Conservation (phyloP, 306 rosid species). For the Mimosa pudica region DNA sequence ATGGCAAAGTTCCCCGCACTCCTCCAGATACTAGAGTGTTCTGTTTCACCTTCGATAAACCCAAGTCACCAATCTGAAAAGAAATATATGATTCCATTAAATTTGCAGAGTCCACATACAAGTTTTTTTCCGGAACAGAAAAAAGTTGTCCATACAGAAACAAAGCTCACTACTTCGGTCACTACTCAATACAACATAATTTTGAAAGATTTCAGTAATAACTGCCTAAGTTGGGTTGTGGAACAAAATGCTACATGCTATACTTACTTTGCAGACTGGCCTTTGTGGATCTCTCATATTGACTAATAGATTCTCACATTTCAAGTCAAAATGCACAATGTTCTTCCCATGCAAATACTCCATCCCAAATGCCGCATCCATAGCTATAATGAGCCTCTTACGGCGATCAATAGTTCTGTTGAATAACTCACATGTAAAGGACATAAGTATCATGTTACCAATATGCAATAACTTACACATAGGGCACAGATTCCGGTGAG, state of each 20-base stretch:
- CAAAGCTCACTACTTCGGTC: neutral
- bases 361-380: constrained; percentile 99
- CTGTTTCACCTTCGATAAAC: constrained; percentile 95
- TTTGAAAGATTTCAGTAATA: constrained; percentile 2
- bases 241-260: neutral
- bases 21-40: constrained; percentile 98
- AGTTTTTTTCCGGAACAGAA: neutral
- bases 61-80: constrained; percentile 95
- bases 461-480: constrained; percentile 19
- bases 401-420: constrained; percentile 97
- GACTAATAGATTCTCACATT: constrained; percentile 93
- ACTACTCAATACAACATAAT: neutral
- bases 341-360: constrained; percentile 96
- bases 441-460: constrained; percentile 23
- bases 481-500: constrained; percentile 18
- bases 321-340: constrained; percentile 98
- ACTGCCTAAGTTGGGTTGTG: neutral
- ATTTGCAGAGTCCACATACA: constrained; percentile 33
- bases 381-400: constrained; percentile 92
- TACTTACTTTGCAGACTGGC: constrained; percentile 90
- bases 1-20: constrained; percentile 97
- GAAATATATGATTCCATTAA: constrained; percentile 30
- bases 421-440: constrained; percentile 41
- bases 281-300: constrained; percentile 99
- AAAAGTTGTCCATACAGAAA: neutral